These are phyloP conservation scores for Rostrohypoxylon terebratum DNA, from an alignment of 495 filamentous ascomycete species.

Conservation along the genomic window DNA sequence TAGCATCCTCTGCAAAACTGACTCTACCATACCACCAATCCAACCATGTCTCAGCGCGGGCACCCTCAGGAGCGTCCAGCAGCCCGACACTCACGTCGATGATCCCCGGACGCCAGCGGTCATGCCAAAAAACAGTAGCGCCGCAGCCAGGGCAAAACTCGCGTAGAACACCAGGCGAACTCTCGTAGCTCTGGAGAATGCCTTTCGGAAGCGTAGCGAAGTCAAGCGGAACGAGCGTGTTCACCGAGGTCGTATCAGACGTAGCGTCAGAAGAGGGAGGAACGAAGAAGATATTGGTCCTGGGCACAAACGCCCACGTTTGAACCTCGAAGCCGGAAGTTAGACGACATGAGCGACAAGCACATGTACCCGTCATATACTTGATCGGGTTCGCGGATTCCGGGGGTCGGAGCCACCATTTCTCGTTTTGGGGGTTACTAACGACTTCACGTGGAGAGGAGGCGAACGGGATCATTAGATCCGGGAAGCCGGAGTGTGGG, in stretches of 20 bases:
- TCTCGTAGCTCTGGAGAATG: constrained; percentile 58
- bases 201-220: constrained; percentile 55
- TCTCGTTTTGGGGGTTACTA: constrained; percentile 53
- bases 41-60: constrained; percentile 69
- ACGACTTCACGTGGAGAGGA: constrained; percentile 56
- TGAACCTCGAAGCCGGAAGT: constrained; percentile 74
- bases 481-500: constrained; percentile 49
- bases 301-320: constrained; percentile 75
- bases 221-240: constrained; percentile 51
- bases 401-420: constrained; percentile 52
- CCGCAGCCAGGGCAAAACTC: constrained; percentile 75
- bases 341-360: constrained; percentile 71
- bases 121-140: constrained; percentile 75
- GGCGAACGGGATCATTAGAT: constrained; percentile 50
- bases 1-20: constrained; percentile 71
- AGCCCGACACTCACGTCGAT: constrained; percentile 75
- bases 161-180: constrained; percentile 66
- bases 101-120: constrained; percentile 64
- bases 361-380: constrained; percentile 74
- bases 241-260: not conserved
- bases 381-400: constrained; percentile 58
- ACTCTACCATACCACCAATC: constrained; percentile 69
- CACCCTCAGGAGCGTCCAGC: constrained; percentile 63
- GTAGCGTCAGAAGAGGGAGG: not conserved
- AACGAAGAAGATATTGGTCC: constrained; percentile 66